These are phyloP conservation scores for Exophiala sp. DNA, from an alignment of 2,329 filamentous ascomycete genomes.

Conservation along the genomic window DNA sequence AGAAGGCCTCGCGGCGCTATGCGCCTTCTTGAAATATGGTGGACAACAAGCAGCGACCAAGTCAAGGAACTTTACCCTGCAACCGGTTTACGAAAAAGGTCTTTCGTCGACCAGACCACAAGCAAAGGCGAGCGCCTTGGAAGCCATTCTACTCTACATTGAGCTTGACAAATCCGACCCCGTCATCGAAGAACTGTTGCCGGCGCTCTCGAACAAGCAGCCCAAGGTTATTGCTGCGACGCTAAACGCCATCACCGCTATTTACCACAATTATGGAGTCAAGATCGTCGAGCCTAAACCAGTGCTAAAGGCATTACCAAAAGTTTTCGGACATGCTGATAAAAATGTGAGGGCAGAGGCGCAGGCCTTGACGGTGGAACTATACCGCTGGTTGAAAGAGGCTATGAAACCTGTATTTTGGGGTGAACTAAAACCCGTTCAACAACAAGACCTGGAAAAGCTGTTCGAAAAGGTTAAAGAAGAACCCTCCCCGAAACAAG, in stretches of 20 bases:
- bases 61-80: slow-evolving; percentile 71
- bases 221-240: slow-evolving; percentile 81
- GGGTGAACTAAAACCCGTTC: slow-evolving; percentile 89
- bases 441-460: slow-evolving; percentile 89
- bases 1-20: slow-evolving; percentile 82
- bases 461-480: slow-evolving; percentile 91
- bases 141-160: slow-evolving; percentile 82
- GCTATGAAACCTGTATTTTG: slow-evolving; percentile 99
- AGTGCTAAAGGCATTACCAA: slow-evolving; percentile 80
- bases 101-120: slow-evolving; percentile 81
- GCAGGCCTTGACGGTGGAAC: slow-evolving; percentile 83
- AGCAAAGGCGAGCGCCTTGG: slow-evolving; percentile 80
- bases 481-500: slow-evolving; percentile 83
- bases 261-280: slow-evolving; percentile 92
- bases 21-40: slow-evolving; percentile 88
- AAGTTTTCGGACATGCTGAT: slow-evolving; percentile 92
- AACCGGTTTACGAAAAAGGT: slow-evolving; percentile 84
- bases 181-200: slow-evolving; percentile 85
- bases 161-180: slow-evolving; percentile 84
- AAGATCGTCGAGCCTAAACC: slow-evolving; percentile 92
- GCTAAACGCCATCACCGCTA: slow-evolving; percentile 71
- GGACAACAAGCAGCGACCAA: slow-evolving; percentile 66
- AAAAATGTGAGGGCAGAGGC: slow-evolving; percentile 96
- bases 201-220: slow-evolving; percentile 78
- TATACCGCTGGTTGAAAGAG: slow-evolving; percentile 95